Percentiles rank a stretch among this genome's conserved stretches.
These are phyloP conservation scores for Isabelozyma heimii DNA, from an alignment of 805 yeast genomes.

Conservation along the genomic window DNA sequence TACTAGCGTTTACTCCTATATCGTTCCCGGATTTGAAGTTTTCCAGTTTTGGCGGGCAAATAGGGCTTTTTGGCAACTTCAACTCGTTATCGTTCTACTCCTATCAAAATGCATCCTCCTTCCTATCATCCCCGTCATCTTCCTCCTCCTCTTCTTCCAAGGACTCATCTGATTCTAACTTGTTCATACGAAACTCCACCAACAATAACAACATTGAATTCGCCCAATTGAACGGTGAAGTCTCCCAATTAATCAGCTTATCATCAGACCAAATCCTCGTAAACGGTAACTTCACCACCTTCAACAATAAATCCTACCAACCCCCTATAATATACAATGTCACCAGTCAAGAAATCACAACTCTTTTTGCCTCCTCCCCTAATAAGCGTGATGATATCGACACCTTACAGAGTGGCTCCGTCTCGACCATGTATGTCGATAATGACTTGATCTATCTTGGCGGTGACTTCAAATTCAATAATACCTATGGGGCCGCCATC, in stretches of 20 bases:
- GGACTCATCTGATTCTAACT: slow-evolving; percentile 3
- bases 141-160: not conserved
- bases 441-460: slow-evolving; percentile 66
- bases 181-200: slow-evolving; percentile 20
- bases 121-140: slow-evolving; percentile 7
- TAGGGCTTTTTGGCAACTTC: slow-evolving; percentile 32
- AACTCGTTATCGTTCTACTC: slow-evolving; percentile 26
- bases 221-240: slow-evolving; percentile 30
- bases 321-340: slow-evolving; percentile 37
- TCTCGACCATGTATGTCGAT: slow-evolving; percentile 37
- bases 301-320: slow-evolving; percentile 21
- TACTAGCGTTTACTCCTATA: slow-evolving; percentile 1
- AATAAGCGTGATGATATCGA: slow-evolving; percentile 9
- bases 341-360: slow-evolving; percentile 18
- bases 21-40: slow-evolving; percentile 21
- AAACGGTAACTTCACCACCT: slow-evolving; percentile 34
- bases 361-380: slow-evolving; percentile 17
- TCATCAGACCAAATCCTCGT: slow-evolving; percentile 27
- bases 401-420: slow-evolving; percentile 22
- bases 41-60: slow-evolving; percentile 20
- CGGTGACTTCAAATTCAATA: slow-evolving; percentile 62
- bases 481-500: slow-evolving; percentile 57
- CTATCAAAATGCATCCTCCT: slow-evolving; percentile 22
- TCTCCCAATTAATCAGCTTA: slow-evolving; percentile 24
- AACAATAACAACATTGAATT: slow-evolving; percentile 15